Conservation (phyloP, 2,329 filamentous ascomycete genomes). For the Penicillium hordei region DNA sequence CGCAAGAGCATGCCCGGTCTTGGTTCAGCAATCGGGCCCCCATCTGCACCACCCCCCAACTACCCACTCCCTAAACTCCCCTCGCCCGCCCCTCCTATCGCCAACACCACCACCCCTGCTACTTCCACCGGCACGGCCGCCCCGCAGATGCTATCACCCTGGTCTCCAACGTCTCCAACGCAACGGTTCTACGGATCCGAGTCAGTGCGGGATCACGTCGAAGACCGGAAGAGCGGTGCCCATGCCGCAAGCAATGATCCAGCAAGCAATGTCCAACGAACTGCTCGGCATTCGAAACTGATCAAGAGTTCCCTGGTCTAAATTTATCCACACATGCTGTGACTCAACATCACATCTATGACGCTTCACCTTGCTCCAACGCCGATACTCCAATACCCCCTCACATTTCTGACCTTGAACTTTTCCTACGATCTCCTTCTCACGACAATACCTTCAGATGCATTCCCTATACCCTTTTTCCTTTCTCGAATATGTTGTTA, state of each 20-base stretch:
- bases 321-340: neutral
- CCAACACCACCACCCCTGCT: slow-evolving; percentile 6
- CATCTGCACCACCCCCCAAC: slow-evolving; percentile 34
- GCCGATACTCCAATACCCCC: neutral
- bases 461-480: neutral
- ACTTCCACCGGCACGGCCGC: neutral
- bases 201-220: slow-evolving; percentile 16
- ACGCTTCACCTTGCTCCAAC: neutral
- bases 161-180: slow-evolving; percentile 8
- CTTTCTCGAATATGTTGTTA: neutral
- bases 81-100: slow-evolving; percentile 23
- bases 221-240: slow-evolving; percentile 14
- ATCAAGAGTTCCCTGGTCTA: slow-evolving; percentile 10
- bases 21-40: slow-evolving; percentile 32
- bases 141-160: slow-evolving; percentile 14
- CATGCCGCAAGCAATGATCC: neutral
- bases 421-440: neutral
- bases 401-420: neutral
- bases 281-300: slow-evolving; percentile 16
- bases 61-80: slow-evolving; percentile 38
- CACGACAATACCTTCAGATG: slow-evolving; percentile 7
- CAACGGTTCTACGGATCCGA: slow-evolving; percentile 23
- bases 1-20: slow-evolving; percentile 38
- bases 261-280: neutral
- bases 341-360: neutral